Percentiles rank a stretch among this genome's conserved stretches.
These are phyloP conservation scores for Termitomyces sp. DNA, from an alignment of 768 basidiomycete genomes.

Conservation along the genomic window DNA sequence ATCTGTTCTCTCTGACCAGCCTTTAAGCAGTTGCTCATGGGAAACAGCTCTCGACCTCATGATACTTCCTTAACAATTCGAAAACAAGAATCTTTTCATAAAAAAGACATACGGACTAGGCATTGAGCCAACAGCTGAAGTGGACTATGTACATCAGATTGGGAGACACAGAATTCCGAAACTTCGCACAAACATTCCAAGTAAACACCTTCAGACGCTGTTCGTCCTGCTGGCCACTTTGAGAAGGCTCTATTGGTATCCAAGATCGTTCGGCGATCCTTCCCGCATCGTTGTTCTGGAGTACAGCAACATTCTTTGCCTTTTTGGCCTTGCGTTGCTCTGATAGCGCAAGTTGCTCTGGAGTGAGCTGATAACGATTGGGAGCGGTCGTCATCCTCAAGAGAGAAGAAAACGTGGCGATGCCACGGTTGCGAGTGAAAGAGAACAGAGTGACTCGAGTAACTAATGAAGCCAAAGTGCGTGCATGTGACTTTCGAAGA, in stretches of 20 bases:
- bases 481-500: no score
- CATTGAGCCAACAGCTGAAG: conserved; percentile 72
- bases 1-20: conserved; percentile 69
- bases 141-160: conserved; percentile 10
- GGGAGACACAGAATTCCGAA: background rate
- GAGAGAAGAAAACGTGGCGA: background rate
- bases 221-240: conserved; percentile 17
- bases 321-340: conserved; percentile 48
- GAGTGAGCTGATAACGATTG: conserved; percentile 30
- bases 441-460: conserved; percentile 2
- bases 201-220: conserved; percentile 59
- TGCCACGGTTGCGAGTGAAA: conserved; percentile 1
- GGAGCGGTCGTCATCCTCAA: conserved; percentile 9
- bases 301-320: conserved; percentile 6
- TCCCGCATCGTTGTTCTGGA: conserved; percentile 17
- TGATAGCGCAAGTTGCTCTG: conserved; percentile 54
- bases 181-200: conserved; percentile 72
- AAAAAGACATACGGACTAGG: conserved; percentile 63
- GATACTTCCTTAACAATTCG: background rate
- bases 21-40: conserved; percentile 82
- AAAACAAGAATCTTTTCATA: background rate
- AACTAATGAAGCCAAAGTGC: background rate
- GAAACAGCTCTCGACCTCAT: conserved; percentile 77
- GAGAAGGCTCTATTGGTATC: conserved; percentile 26
- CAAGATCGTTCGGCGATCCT: conserved; percentile 35